Conservation (phyloP, 2,329 filamentous ascomycete species). For the Colletotrichum eleusines region DNA sequence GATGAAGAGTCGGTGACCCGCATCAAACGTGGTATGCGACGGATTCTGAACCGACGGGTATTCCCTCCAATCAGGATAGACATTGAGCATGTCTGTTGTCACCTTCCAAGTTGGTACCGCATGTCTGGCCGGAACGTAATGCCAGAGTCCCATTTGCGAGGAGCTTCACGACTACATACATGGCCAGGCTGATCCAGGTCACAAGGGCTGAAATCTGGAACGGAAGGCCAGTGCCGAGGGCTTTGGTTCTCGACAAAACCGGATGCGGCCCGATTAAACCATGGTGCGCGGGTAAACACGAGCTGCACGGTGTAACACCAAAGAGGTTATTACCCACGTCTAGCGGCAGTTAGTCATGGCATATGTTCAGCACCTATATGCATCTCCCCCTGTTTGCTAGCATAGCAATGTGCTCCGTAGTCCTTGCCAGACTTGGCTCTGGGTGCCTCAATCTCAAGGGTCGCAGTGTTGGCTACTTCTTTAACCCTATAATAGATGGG, state of each 20-base stretch:
- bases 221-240: neutral
- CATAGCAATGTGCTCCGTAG: no score
- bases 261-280: neutral
- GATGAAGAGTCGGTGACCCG: neutral
- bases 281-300: neutral
- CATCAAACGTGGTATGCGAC: neutral
- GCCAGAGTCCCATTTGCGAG: neutral
- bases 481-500: no score
- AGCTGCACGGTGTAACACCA: neutral
- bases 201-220: neutral
- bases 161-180: neutral
- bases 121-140: neutral
- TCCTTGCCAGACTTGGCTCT: no score
- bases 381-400: no score
- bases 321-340: neutral
- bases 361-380: no score
- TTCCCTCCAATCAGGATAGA: conserved; percentile 24
- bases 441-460: no score
- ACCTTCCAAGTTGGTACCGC: conserved; percentile 10
- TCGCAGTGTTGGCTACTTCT: no score
- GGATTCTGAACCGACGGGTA: neutral
- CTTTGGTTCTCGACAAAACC: neutral
- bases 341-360: neutral
- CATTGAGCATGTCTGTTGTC: neutral
- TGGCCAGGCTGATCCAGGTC: neutral